Evolutionary conservation across 192 early-diverging fungal species (phyloP), one percentile per base, ranked within the genome.

Genomic region (Spizellomyces punctatus): DNA sequence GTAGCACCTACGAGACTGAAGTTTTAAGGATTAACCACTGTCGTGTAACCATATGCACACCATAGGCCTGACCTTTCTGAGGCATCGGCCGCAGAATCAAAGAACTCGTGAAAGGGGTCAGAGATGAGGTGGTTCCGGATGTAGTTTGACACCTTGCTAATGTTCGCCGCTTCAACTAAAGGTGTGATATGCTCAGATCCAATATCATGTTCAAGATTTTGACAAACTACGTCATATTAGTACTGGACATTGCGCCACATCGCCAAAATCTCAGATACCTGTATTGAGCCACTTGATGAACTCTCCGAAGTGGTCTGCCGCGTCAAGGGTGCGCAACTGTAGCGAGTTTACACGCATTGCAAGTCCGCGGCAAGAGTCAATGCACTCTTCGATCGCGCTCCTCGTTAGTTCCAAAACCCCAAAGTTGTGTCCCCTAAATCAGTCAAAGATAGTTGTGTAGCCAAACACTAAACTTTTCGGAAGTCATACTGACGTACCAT

Each of bases 181-280:
- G 50, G 17, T 19, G 17, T 19, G 50, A n/a, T n/a, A 19, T 54
- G 12, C 14, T 54, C 50, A 12, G 50, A 54, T 54, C 17, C 50
- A 12, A 54, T n/a, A 4, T 61, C 59, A 42, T 61, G 16, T 9
- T 61, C 59, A 61, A 61, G 17, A 14, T 16, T 61, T 9, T 61
- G 59, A 41, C 59, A 61, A 61, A 61, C 59, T 61, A 10, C 59
- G 14, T 42, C 42, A 14, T 6, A 16, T 17, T 5, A 6, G 6
- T 19, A 41, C 14, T 36, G 5, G 21, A 36, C 42, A 17, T 41
- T 19, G 14, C 14, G 14, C 17, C 42, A 42, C 42, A 6, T 41
- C 16, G 3, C 42, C 59, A 9, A 42, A 41, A 41, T 6, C 5
- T 41, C 17, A 41, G 5, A 42, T 41, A 61, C 59, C 59, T 41